Evolutionary conservation across 306 rosid species (phyloP), one percentile per base, ranked within the genome.

Genomic region (Citrullus colocynthis): DNA sequence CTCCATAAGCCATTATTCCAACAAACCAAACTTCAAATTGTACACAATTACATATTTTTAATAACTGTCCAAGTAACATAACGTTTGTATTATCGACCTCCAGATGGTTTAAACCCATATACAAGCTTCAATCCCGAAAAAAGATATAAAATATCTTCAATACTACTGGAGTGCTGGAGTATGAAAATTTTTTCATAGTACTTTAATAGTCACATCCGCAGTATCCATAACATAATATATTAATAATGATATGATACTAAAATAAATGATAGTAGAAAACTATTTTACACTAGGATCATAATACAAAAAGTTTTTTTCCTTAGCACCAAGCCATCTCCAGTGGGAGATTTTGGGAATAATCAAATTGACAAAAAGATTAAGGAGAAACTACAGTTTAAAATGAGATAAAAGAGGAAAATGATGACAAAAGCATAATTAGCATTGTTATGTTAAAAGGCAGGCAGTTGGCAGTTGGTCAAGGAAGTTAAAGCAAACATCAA

Each of bases 381-480:
- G 12, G 21, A n/a, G 6, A 32, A 66, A n/a, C 10, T 0, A 48
- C 21, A 45, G 83, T 28, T 6, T 36, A 32, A 21, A 10, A 37
- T 52, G 32, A 17, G 48, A 67, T 41, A 45, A 76, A 60, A 69
- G 81, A 32, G 55, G 73, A 49, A 28, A 66, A n/a, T 44, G 80
- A n/a, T 64, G 56, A 24, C 4, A 55, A 55, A 52, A 42, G 62
- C 79, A 75, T 20, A 77, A 66, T 51, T 72, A 71, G 69, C 37
- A 15, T 21, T 13, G 51, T 64, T 30, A 36, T 74, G 59, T n/a
- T 63, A 54, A 67, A 67, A 74, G 62, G 63, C 21, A 49, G 59
- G 81, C 72, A 8, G 81, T 82, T 80, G 85, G 82, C 67, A 41
- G 80, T 82, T 85, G 82, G 86, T 85, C 86, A 78, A 62, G 74